Percentiles rank a stretch among this genome's conserved stretches.
phyloP scores from a whole-genome alignment of 805 yeast genomes.

The Teunomyces gatunensis region DNA sequence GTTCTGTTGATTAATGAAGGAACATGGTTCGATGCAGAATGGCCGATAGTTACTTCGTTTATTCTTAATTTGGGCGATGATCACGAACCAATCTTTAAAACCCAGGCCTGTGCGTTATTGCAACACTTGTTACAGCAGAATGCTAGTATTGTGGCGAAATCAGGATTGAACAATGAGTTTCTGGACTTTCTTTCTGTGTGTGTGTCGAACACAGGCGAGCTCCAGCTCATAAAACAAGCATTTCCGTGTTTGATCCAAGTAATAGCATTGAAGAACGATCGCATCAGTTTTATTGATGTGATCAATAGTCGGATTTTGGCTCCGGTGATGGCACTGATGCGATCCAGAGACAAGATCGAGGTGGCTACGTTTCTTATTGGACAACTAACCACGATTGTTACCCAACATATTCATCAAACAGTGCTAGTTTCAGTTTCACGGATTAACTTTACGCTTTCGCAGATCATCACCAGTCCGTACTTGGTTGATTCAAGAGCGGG shows the following conservation, averaged over 20 bases:
- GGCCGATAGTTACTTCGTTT: constrained; percentile 31
- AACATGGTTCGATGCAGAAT: constrained; percentile 11
- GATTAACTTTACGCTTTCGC: constrained; percentile 27
- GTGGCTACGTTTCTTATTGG: constrained; percentile 15
- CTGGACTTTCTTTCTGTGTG: constrained; percentile 23
- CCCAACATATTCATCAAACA: constrained; percentile 9
- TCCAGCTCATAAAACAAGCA: constrained; percentile 18
- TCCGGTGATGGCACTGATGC: background rate
- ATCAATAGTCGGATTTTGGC: constrained; percentile 23
- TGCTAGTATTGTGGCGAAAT: constrained; percentile 11
- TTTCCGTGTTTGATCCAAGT: constrained; percentile 19
- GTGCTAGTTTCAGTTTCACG: constrained; percentile 26
- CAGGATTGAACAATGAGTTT: constrained; percentile 29
- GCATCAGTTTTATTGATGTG: background rate
- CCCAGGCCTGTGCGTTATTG: constrained; percentile 23
- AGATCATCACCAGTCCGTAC: constrained; percentile 27
- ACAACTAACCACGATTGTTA: constrained; percentile 12
- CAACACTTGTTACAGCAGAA: constrained; percentile 9
- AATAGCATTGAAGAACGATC: constrained; percentile 6
- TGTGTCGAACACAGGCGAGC: constrained; percentile 28
- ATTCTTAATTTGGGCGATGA: constrained; percentile 35
- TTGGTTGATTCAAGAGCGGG: constrained; percentile 22
- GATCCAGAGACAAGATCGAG: background rate
- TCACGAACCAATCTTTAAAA: constrained; percentile 26
- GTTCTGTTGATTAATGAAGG: constrained; percentile 9